phyloP scores from a whole-genome alignment of 208 protist species.

The Porcisia hertigi region DNA sequence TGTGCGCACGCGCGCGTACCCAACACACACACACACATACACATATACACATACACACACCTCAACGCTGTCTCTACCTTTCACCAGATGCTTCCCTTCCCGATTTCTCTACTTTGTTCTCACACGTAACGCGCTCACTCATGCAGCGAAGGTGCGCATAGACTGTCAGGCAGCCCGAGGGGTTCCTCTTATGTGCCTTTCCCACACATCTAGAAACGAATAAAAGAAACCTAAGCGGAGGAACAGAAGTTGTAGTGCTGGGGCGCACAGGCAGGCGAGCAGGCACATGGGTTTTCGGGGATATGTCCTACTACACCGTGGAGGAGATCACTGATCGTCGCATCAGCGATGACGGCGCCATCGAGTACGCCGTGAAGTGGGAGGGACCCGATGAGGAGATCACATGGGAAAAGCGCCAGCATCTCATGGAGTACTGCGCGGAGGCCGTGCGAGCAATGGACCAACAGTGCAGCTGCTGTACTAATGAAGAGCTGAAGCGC shows the following conservation, averaged over 20 bases:
- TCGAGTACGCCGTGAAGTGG: slow-evolving; percentile 74
- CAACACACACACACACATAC: too few species aligned
- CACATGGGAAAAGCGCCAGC: slow-evolving; percentile 67
- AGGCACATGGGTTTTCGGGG: neutral
- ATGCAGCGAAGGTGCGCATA: neutral
- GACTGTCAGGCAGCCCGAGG: neutral
- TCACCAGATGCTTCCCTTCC: neutral
- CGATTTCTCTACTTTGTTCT: neutral
- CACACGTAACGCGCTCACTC: neutral
- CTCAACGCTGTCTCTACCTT: neutral
- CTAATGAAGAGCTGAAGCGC: slow-evolving; percentile 26
- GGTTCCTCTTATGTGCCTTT: neutral
- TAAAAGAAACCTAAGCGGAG: neutral
- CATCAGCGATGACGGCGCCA: slow-evolving; percentile 42
- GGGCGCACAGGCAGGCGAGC: neutral
- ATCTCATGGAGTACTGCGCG: slow-evolving; percentile 40
- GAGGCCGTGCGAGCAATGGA: slow-evolving; percentile 46
- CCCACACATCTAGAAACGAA: neutral
- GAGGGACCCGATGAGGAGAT: slow-evolving; percentile 28
- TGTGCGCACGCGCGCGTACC: too few species aligned
- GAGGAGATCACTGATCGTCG: slow-evolving; percentile 42
- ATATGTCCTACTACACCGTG: slow-evolving; percentile 58
- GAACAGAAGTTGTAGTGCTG: neutral
- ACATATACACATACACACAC: too few species aligned
- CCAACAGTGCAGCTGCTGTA: slow-evolving; percentile 39